Percentiles rank a stretch among this genome's conserved stretches.
phyloP scores from a whole-genome alignment of 495 filamentous ascomycete species.

The Aspergillus steynii region DNA sequence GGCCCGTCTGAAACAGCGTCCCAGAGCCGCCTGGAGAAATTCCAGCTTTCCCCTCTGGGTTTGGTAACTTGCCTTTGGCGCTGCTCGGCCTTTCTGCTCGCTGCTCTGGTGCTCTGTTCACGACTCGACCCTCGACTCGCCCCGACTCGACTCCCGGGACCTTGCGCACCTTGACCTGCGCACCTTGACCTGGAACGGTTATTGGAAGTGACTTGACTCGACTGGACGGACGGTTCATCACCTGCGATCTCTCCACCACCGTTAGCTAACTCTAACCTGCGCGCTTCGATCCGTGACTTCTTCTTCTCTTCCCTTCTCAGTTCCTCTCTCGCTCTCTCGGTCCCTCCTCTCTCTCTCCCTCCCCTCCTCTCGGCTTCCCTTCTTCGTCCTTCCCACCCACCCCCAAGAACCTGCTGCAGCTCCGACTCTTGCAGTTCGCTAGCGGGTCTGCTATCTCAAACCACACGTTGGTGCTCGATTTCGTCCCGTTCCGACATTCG shows the following conservation, averaged over 20 bases:
- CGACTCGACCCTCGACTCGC: conserved; percentile 1
- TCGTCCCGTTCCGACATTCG: conserved; percentile 20
- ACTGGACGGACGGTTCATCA: conserved; percentile 4
- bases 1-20: conserved; percentile 19
- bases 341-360: conserved; percentile 7
- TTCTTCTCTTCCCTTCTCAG: neutral
- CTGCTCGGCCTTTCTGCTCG: neutral
- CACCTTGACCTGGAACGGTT: neutral
- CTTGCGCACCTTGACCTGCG: neutral
- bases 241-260: conserved; percentile 1
- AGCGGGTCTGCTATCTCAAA: conserved; percentile 29
- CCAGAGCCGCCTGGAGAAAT: conserved; percentile 28
- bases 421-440: conserved; percentile 23
- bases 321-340: conserved; percentile 1
- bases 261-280: neutral
- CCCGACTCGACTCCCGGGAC: conserved; percentile 1
- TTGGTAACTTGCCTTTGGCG: neutral
- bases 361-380: conserved; percentile 10
- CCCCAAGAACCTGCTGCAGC: conserved; percentile 9
- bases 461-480: conserved; percentile 32
- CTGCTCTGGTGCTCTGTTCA: neutral
- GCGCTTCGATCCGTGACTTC: neutral
- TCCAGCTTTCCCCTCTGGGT: conserved; percentile 4
- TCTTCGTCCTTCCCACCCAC: neutral
- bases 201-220: neutral